A percentile compares a stretch with the other conserved stretches of the same genome.
Evolutionary conservation across 208 protist genomes (phyloP).

Genomic region (Leishmania arabica): DNA sequence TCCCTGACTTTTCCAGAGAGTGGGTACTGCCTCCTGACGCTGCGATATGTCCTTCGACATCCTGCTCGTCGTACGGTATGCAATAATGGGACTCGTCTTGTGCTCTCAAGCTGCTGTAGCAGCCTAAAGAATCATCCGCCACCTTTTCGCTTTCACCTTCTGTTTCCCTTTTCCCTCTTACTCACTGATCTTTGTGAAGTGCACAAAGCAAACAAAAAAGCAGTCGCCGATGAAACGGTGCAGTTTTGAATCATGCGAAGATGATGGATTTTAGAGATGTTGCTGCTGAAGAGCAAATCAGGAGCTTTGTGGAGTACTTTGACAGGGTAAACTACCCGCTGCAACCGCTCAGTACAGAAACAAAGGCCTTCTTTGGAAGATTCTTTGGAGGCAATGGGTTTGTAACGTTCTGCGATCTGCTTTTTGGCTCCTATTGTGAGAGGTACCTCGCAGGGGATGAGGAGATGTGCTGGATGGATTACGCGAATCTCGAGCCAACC

Average conservation of each 20-base stretch:
- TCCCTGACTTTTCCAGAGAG: background rate
- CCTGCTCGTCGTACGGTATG: background rate
- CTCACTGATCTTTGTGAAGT: background rate
- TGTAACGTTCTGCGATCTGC: constrained; percentile 63
- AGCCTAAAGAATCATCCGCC: constrained; percentile 4
- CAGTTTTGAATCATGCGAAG: background rate
- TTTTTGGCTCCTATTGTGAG: constrained; percentile 55
- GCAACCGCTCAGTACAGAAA: constrained; percentile 49
- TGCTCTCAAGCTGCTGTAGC: background rate
- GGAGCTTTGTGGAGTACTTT: constrained; percentile 29
- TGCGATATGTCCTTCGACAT: no score
- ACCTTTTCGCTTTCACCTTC: background rate
- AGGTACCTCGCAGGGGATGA: constrained; percentile 13
- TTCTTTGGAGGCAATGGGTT: constrained; percentile 71
- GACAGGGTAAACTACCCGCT: constrained; percentile 44
- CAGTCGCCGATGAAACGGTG: background rate
- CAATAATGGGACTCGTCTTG: background rate
- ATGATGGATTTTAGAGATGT: constrained; percentile 32
- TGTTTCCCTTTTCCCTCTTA: background rate
- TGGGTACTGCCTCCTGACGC: no score
- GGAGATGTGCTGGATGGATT: constrained; percentile 77
- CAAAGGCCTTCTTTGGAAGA: constrained; percentile 58
- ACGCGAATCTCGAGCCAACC: constrained; percentile 66
- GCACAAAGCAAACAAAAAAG: background rate
- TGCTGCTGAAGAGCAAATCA: constrained; percentile 28